phyloP scores from a whole-genome alignment of 208 protist species.

The Leishmania tarentolae region DNA sequence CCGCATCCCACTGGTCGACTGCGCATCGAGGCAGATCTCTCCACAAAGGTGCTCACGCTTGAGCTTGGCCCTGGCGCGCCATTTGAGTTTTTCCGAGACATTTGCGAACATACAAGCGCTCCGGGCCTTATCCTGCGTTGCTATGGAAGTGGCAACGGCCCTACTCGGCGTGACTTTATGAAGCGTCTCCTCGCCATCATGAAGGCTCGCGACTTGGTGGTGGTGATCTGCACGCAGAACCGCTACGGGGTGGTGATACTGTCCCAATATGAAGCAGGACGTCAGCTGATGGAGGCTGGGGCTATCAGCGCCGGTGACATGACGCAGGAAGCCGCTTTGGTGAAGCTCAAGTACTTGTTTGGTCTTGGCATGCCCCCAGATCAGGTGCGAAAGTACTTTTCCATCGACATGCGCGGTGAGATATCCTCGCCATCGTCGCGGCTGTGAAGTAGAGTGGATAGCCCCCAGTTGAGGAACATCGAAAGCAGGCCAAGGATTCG shows the following conservation, averaged over 20 bases:
- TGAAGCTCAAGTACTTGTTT: constrained; percentile 92
- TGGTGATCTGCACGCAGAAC: constrained; percentile 93
- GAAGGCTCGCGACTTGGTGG: constrained; percentile 75
- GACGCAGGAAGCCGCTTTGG: constrained; percentile 90
- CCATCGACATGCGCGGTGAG: constrained; percentile 18
- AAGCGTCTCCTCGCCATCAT: constrained; percentile 63
- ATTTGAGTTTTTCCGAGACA: constrained; percentile 22
- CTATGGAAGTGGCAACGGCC: constrained; percentile 95
- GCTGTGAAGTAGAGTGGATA: neutral
- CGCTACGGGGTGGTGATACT: constrained; percentile 66
- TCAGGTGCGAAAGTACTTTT: constrained; percentile 45
- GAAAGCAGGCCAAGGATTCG: neutral
- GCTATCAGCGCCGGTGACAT: constrained; percentile 87
- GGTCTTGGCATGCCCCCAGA: constrained; percentile 47
- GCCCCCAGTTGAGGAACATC: neutral
- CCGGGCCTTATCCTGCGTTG: constrained; percentile 89
- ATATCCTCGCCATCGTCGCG: constrained; percentile 1
- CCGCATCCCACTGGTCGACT: constrained; percentile 53
- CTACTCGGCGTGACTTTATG: constrained; percentile 69
- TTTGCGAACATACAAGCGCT: constrained; percentile 41
- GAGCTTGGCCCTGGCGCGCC: constrained; percentile 83
- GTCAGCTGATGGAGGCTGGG: constrained; percentile 61
- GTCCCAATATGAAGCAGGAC: constrained; percentile 78
- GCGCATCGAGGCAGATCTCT: constrained; percentile 56
- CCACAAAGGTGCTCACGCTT: constrained; percentile 49